phyloP scores from a whole-genome alignment of 1,139 yeast species.

The Taiozyma sp. region DNA sequence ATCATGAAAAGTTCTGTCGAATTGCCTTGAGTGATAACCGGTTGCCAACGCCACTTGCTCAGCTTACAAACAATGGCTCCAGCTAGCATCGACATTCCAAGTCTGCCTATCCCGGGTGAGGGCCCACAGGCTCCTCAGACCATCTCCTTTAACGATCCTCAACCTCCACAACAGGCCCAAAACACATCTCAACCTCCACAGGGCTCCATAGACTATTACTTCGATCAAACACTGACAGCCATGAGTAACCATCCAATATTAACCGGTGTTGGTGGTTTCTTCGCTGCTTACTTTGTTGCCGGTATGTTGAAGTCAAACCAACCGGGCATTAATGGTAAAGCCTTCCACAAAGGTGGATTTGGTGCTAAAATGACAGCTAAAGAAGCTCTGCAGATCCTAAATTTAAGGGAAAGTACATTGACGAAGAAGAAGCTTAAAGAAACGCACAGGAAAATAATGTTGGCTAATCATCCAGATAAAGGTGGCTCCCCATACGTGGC shows the following conservation, averaged over 20 bases:
- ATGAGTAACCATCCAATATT: constrained; percentile 76
- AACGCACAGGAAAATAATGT: constrained; percentile 88
- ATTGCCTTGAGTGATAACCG: too few species aligned
- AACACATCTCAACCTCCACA: constrained; percentile 26
- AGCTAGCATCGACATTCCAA: constrained; percentile 48
- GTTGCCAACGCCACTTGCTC: not conserved
- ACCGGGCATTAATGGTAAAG: constrained; percentile 70
- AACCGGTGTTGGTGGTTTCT: constrained; percentile 66
- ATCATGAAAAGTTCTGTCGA: too few species aligned
- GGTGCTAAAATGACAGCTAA: constrained; percentile 84
- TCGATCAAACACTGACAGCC: constrained; percentile 58
- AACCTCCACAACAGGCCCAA: constrained; percentile 18
- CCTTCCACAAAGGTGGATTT: constrained; percentile 82
- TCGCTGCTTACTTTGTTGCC: constrained; percentile 59
- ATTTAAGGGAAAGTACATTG: constrained; percentile 74
- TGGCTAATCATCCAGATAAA: constrained; percentile 95
- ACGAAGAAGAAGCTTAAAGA: constrained; percentile 81
- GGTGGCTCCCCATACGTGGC: constrained; percentile 97
- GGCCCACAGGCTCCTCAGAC: constrained; percentile 18
- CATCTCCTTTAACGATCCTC: constrained; percentile 15
- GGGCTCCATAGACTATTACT: constrained; percentile 52
- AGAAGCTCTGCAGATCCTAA: constrained; percentile 87
- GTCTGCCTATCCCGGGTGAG: constrained; percentile 59
- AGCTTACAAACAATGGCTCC: constrained; percentile 9
- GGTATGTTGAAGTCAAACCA: constrained; percentile 63